Conservation (phyloP, 768 basidiomycete species). For the Lactarius indigo region DNA sequence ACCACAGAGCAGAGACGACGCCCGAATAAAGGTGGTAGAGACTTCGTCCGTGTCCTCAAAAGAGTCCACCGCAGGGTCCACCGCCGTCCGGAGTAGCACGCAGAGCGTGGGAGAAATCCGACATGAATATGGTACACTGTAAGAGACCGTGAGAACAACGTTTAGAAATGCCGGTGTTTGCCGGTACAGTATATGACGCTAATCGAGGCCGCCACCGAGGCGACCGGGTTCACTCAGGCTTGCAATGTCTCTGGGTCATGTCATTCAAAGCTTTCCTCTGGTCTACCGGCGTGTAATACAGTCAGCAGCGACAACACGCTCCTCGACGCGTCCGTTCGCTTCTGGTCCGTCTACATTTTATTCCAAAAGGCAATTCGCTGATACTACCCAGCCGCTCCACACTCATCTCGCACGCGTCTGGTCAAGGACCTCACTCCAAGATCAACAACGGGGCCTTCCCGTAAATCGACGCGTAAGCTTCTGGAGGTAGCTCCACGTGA, state of each 20-base stretch:
- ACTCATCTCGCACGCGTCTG: slow-evolving; percentile 24
- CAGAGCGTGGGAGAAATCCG: no score
- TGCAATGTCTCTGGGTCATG: slow-evolving; percentile 2
- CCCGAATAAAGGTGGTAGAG: no score
- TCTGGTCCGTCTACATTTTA: slow-evolving; percentile 4
- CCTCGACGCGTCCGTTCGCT: slow-evolving; percentile 9
- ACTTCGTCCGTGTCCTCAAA: no score
- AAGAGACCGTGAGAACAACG: no score
- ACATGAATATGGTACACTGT: no score
- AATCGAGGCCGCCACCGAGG: no score
- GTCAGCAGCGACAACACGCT: not conserved
- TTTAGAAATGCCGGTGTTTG: no score
- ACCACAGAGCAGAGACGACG: no score
- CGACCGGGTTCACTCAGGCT: not conserved
- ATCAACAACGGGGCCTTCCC: not conserved
- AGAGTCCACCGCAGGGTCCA: no score
- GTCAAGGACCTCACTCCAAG: slow-evolving; percentile 23
- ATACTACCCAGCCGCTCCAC: slow-evolving; percentile 37
- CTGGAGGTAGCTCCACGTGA: slow-evolving; percentile 22
- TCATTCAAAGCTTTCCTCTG: not conserved
- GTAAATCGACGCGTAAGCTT: slow-evolving; percentile 15
- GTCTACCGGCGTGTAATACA: not conserved
- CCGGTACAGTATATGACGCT: no score
- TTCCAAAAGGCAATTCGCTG: not conserved
- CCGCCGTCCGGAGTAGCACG: no score